phyloP scores from a whole-genome alignment of 2,329 filamentous ascomycete genomes.

The Ophiocordyceps polyrhachis-furcata region DNA sequence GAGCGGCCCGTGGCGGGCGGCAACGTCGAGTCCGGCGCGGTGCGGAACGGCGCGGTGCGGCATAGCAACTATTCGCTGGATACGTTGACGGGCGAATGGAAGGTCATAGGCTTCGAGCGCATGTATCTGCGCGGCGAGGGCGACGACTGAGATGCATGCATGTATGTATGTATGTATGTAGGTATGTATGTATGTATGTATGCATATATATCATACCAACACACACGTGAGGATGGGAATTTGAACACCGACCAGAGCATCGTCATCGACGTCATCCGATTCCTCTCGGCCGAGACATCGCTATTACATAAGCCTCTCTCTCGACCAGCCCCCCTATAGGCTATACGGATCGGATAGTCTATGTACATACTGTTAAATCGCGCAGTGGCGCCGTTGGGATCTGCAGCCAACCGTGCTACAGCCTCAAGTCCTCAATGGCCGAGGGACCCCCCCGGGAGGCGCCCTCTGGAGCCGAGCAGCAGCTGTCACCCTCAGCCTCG shows the following conservation, averaged over 20 bases:
- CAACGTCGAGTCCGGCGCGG: slow-evolving; percentile 30
- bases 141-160: neutral
- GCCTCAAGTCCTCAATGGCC: neutral
- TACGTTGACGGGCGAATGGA: slow-evolving; percentile 8
- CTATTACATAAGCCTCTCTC: no score
- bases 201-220: no score
- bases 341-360: no score
- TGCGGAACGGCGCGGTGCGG: slow-evolving; percentile 26
- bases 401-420: neutral
- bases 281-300: neutral
- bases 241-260: no score
- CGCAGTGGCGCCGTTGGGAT: neutral
- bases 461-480: neutral
- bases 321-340: neutral
- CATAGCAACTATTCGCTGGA: slow-evolving; percentile 33
- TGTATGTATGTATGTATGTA: no score
- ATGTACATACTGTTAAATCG: neutral
- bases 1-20: slow-evolving; percentile 22
- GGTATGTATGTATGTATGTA: no score
- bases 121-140: slow-evolving; percentile 5
- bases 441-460: neutral
- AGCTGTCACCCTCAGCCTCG: neutral
- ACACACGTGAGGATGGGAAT: no score
- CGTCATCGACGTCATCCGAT: neutral
- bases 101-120: slow-evolving; percentile 8